Percentiles rank a stretch among this genome's conserved stretches.
Evolutionary conservation across 805 yeast species (phyloP).

Genomic region (Starmerella bombicola): DNA sequence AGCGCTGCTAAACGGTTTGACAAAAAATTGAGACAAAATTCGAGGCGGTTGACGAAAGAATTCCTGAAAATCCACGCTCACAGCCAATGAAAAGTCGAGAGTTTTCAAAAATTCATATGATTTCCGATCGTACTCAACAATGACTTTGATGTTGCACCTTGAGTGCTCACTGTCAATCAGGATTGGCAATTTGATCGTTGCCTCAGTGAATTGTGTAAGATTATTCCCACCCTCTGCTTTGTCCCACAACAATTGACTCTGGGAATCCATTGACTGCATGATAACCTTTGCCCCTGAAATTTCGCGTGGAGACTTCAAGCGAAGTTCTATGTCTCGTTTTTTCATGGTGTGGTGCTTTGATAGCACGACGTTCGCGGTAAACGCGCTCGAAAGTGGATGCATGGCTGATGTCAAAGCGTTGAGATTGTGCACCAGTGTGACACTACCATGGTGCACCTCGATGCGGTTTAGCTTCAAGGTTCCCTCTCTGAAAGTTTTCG

Average conservation of each 20-base stretch:
- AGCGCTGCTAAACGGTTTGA: constrained; percentile 44
- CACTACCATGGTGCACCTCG: constrained; percentile 23
- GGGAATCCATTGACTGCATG: constrained; percentile 14
- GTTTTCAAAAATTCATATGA: constrained; percentile 22
- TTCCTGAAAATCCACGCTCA: constrained; percentile 73
- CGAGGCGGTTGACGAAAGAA: constrained; percentile 42
- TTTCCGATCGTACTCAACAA: constrained; percentile 23
- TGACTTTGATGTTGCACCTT: constrained; percentile 20
- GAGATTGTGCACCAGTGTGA: constrained; percentile 23
- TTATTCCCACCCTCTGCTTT: constrained; percentile 11
- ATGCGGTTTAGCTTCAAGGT: constrained; percentile 26
- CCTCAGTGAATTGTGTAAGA: constrained; percentile 9
- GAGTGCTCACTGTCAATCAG: constrained; percentile 23
- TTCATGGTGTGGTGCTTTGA: constrained; percentile 14
- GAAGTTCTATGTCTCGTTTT: constrained; percentile 19
- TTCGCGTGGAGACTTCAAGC: constrained; percentile 4
- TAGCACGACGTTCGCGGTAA: constrained; percentile 21
- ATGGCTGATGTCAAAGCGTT: constrained; percentile 13
- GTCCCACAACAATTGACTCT: constrained; percentile 18
- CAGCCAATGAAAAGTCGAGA: constrained; percentile 43
- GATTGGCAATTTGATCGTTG: constrained; percentile 25
- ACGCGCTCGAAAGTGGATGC: constrained; percentile 20
- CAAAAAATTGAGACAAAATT: constrained; percentile 54
- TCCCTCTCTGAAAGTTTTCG: constrained; percentile 29
- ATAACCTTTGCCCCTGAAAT: constrained; percentile 12